Evolutionary conservation across 164 flowering plant species (phyloP), one percentile per base, ranked within the genome.

Genomic region (Kalanchoe fedtschenkoi): DNA sequence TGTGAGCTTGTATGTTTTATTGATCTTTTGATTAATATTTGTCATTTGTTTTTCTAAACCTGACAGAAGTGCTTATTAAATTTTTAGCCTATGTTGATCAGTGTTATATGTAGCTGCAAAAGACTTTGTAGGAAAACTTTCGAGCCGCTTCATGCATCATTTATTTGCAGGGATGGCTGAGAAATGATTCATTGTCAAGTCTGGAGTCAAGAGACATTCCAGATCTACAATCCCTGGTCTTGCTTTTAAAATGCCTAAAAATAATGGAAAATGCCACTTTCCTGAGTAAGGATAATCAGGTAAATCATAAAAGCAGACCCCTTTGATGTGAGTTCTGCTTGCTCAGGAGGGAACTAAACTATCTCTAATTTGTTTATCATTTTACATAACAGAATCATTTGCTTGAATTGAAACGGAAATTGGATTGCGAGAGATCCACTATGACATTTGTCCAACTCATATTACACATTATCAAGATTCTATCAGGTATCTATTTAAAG

Each of bases 231-330:
- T 75, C 82, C 63, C 65, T 82, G 32, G 72, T 69, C 44, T 68
- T 87, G 57, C 88, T 93, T 39, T 69, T 85, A 59, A 93, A 90
- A 76, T 87, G 91, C 69, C 76, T 93, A 78, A 93, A 85, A 71
- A 84, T 93, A 39, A 90, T 90, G 95, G 99, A 90, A 77, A 93
- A 93, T 74, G 95, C 99, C 34, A 83, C 97, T 28, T 90, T 90
- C 70, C 81, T 88, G 13, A 93, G 99, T 66, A 82, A 78, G 60
- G 92, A 87, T 38, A 93, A 90, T 75, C 99, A 93, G 97, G 99
- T 90, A 76, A 47, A 58, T 16, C 53, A 15, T 22, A 17, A 30
- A 34, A 22, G 39, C 2, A 26, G 1, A 13, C 19, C 46, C 10
- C 8, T 4, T 53, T 0, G 11, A n/a, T 22, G 24, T 42, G 30